Evolutionary conservation across 2,329 filamentous ascomycete genomes (phyloP).

Genomic region (Aspergillus puulaauensis): DNA sequence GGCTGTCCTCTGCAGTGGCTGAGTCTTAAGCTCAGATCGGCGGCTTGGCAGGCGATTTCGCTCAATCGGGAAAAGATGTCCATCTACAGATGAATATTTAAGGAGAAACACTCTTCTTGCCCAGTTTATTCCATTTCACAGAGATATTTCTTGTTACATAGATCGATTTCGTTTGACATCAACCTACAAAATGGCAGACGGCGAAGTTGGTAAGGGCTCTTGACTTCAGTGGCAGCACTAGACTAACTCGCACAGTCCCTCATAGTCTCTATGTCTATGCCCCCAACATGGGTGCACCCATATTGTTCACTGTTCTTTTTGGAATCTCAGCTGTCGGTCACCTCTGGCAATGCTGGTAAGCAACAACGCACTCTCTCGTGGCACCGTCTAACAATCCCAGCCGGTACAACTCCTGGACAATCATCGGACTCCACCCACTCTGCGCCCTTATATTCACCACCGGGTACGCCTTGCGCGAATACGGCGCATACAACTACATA

Average conservation of each 20-base stretch:
- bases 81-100: too few relatives aligned
- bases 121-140: too few relatives aligned
- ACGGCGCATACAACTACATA: conserved; percentile 52
- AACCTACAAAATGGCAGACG: too few relatives aligned
- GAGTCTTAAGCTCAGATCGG: too few relatives aligned
- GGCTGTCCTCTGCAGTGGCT: too few relatives aligned
- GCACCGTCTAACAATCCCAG: conserved; percentile 31
- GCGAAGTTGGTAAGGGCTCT: too few relatives aligned
- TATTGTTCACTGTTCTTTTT: conserved; percentile 54
- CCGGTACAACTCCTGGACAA: conserved; percentile 57
- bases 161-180: too few relatives aligned
- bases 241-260: neutral
- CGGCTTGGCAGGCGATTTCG: too few relatives aligned
- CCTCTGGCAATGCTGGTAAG: conserved; percentile 58
- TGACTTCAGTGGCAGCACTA: too few relatives aligned
- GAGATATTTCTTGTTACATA: too few relatives aligned
- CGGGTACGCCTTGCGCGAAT: conserved; percentile 57
- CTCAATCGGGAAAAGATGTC: too few relatives aligned
- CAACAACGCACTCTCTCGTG: conserved; percentile 5
- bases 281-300: conserved; percentile 55
- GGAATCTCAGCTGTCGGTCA: conserved; percentile 39
- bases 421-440: conserved; percentile 56
- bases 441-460: conserved; percentile 55
- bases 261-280: conserved; percentile 50
- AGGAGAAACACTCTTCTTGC: too few relatives aligned